Evolutionary conservation across 2,329 filamentous ascomycete species (phyloP).

Genomic region (Tolypocladium nubicola): DNA sequence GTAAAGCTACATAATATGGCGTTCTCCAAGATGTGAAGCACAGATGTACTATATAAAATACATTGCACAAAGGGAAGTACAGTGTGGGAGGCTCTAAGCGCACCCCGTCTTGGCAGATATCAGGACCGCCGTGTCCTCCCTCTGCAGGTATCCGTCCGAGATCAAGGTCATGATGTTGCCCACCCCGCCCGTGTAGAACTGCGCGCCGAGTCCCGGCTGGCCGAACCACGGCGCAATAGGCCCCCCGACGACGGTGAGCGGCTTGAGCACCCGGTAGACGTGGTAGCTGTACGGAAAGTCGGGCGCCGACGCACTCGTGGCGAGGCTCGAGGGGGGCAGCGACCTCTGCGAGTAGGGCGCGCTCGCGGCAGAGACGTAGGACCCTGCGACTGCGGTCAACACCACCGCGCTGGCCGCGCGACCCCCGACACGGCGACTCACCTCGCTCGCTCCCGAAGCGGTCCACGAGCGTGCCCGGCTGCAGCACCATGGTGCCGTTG

Average conservation of each 20-base stretch:
- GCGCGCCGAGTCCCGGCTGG: not conserved
- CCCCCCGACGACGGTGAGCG: not conserved
- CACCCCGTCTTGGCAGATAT: not conserved
- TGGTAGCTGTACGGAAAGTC: not conserved
- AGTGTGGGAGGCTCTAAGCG: not conserved
- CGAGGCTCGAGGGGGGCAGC: not conserved
- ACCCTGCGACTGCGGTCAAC: not conserved
- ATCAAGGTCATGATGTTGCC: not conserved
- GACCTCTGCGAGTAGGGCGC: not conserved
- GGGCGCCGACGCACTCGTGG: not conserved
- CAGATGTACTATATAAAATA: too few species aligned
- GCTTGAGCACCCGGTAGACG: not conserved
- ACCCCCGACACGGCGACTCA: not conserved
- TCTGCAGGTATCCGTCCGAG: not conserved
- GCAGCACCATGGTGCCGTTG: not conserved
- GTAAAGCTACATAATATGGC: too few species aligned
- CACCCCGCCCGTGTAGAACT: not conserved
- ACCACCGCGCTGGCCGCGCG: not conserved
- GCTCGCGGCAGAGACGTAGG: not conserved
- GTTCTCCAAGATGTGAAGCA: too few species aligned
- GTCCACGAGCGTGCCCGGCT: not conserved
- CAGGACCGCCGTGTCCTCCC: not conserved
- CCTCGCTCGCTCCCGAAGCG: not conserved
- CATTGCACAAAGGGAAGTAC: not conserved
- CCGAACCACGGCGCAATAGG: not conserved